Percentiles rank a stretch among this genome's conserved stretches.
Evolutionary conservation across 495 filamentous ascomycete species (phyloP).

Genomic region (Echria macrotheca): DNA sequence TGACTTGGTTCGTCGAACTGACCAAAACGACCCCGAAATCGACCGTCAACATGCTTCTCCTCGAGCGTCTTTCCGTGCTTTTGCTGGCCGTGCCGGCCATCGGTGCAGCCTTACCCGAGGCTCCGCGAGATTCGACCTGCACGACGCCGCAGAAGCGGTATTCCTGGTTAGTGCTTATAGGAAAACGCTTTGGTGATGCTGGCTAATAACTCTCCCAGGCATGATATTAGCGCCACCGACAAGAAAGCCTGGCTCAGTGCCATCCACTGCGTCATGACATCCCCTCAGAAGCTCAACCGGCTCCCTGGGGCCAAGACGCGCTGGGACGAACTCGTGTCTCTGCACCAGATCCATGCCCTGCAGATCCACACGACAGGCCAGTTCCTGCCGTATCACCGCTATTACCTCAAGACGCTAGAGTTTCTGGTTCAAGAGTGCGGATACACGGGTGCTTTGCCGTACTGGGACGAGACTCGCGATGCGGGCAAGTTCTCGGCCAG

Average conservation of each 20-base stretch:
- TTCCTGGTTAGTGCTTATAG: background rate
- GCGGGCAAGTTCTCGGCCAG: constrained; percentile 28
- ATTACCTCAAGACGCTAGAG: constrained; percentile 40
- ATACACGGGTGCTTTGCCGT: constrained; percentile 33
- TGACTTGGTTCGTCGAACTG: too few relatives aligned
- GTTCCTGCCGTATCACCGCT: constrained; percentile 48
- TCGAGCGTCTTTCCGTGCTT: too few relatives aligned
- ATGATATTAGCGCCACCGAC: constrained; percentile 2
- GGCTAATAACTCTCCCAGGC: too few relatives aligned
- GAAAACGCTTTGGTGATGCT: too few relatives aligned
- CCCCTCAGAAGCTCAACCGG: background rate
- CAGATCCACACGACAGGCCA: constrained; percentile 14
- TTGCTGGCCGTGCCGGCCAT: background rate
- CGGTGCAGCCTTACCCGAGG: background rate
- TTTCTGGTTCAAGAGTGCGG: constrained; percentile 40
- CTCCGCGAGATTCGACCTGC: background rate
- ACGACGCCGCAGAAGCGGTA: background rate
- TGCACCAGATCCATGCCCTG: constrained; percentile 3
- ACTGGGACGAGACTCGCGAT: constrained; percentile 45
- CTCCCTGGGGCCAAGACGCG: constrained; percentile 1
- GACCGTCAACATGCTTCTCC: too few relatives aligned
- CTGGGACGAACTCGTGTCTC: constrained; percentile 4
- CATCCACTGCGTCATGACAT: constrained; percentile 9
- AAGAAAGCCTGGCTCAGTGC: constrained; percentile 9
- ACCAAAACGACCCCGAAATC: too few relatives aligned